A percentile compares a stretch with the other conserved stretches of the same genome.
Evolutionary conservation across 345 rosid species (phyloP).

Genomic region (Acer yangbiense): DNA sequence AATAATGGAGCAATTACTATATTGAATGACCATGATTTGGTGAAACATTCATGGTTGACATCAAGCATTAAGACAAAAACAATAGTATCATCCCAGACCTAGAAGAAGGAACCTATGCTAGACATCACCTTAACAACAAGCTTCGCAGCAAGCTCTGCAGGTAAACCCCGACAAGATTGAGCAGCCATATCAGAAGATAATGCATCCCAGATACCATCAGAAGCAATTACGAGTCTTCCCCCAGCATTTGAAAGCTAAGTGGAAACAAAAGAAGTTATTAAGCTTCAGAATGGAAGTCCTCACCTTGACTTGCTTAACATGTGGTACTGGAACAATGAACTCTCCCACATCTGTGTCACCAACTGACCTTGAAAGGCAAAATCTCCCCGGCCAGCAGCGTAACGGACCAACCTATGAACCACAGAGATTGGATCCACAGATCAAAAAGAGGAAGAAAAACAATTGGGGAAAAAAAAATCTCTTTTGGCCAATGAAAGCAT

Average conservation of each 20-base stretch:
- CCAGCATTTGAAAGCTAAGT: slow-evolving; percentile 86
- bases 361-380: slow-evolving; percentile 97
- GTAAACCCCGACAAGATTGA: slow-evolving; percentile 88
- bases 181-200: slow-evolving; percentile 94
- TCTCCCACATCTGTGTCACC: slow-evolving; percentile 99
- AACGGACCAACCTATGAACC: slow-evolving; percentile 84
- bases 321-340: slow-evolving; percentile 94
- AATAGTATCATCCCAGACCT: not conserved
- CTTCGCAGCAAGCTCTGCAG: slow-evolving; percentile 97
- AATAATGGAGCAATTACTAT: not conserved
- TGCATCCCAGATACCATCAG: slow-evolving; percentile 99
- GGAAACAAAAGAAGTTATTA: slow-evolving; percentile 18
- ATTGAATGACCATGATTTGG: not conserved
- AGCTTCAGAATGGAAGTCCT: slow-evolving; percentile 22
- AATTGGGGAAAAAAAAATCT: not conserved
- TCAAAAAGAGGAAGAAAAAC: not conserved
- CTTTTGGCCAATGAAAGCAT: slow-evolving; percentile 7
- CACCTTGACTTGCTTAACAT: slow-evolving; percentile 99
- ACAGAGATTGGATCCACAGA: slow-evolving; percentile 18
- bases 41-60: slow-evolving; percentile 1
- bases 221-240: slow-evolving; percentile 95
- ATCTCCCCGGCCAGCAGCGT: slow-evolving; percentile 99
- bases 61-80: slow-evolving; percentile 12
- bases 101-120: not conserved
- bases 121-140: slow-evolving; percentile 86